A percentile compares a stretch with the other conserved stretches of the same genome.
Conservation (phyloP, 768 basidiomycete species). For the Collybia sordida region DNA sequence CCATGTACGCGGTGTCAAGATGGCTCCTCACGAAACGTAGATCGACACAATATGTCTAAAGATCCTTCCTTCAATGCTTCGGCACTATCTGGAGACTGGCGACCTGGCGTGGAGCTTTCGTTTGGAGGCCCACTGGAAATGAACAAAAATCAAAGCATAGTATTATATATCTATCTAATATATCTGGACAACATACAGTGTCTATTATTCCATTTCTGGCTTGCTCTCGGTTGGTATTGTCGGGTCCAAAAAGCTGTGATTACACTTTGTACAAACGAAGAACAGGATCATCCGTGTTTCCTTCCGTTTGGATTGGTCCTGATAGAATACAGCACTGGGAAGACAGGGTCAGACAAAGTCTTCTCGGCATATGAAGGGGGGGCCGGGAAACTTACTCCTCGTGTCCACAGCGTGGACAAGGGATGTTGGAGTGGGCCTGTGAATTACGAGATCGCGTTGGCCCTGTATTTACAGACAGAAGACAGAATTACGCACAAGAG, state of each 20-base stretch:
- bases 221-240: conserved; percentile 47
- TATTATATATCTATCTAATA: conserved; percentile 11
- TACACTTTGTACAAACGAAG: conserved; percentile 85
- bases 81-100: background rate
- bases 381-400: conserved; percentile 63
- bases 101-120: background rate
- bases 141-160: conserved; percentile 12
- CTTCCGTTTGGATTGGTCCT: conserved; percentile 96
- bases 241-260: conserved; percentile 74
- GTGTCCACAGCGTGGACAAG: conserved; percentile 79
- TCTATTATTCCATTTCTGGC: conserved; percentile 22
- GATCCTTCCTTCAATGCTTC: no score
- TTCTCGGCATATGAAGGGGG: background rate
- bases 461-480: background rate
- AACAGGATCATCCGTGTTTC: conserved; percentile 95
- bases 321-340: conserved; percentile 87
- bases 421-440: conserved; percentile 81
- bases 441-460: background rate
- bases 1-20: background rate
- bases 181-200: no score
- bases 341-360: conserved; percentile 4
- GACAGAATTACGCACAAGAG: conserved; percentile 53
- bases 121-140: background rate
- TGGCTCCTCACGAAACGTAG: background rate
- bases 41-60: background rate